Percentiles rank a stretch among this genome's conserved stretches.
Conservation (phyloP, 2,329 filamentous ascomycete genomes). For the Xylaria sp. region DNA sequence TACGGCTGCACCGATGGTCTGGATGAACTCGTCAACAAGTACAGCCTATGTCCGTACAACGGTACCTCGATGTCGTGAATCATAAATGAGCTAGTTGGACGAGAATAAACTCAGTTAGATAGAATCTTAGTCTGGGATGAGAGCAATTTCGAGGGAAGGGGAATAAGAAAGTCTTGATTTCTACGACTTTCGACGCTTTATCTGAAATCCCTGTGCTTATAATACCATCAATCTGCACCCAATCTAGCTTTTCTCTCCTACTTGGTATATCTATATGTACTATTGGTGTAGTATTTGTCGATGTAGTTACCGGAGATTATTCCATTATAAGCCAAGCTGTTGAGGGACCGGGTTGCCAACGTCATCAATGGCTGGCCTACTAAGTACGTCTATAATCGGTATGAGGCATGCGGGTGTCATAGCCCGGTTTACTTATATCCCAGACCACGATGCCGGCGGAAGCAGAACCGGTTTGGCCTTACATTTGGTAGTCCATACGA, state of each 20-base stretch:
- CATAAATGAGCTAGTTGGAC: not conserved
- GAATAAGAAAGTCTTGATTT: not conserved
- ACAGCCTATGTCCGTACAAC: slow-evolving; percentile 34
- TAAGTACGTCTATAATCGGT: slow-evolving; percentile 47
- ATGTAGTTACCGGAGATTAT: not conserved
- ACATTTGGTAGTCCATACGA: no score
- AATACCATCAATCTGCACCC: not conserved
- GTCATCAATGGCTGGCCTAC: not conserved
- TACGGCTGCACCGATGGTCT: slow-evolving; percentile 36
- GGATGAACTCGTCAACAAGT: slow-evolving; percentile 35
- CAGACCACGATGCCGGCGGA: slow-evolving; percentile 73
- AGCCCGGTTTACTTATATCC: slow-evolving; percentile 70
- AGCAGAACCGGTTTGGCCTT: no score
- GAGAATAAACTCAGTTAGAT: not conserved
- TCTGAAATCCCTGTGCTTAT: not conserved
- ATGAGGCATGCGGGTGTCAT: slow-evolving; percentile 66
- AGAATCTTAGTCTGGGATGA: not conserved
- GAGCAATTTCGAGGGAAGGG: not conserved
- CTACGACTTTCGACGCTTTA: not conserved
- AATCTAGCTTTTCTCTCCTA: not conserved
- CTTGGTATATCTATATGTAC: not conserved
- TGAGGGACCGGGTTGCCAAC: not conserved
- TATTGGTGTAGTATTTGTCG: not conserved
- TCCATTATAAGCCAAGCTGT: no score
- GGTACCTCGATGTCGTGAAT: slow-evolving; percentile 23